A percentile compares a stretch with the other conserved stretches of the same genome.
These are phyloP conservation scores for Magnusiomyces sp. DNA, from an alignment of 1,139 yeast species.

Conservation along the genomic window DNA sequence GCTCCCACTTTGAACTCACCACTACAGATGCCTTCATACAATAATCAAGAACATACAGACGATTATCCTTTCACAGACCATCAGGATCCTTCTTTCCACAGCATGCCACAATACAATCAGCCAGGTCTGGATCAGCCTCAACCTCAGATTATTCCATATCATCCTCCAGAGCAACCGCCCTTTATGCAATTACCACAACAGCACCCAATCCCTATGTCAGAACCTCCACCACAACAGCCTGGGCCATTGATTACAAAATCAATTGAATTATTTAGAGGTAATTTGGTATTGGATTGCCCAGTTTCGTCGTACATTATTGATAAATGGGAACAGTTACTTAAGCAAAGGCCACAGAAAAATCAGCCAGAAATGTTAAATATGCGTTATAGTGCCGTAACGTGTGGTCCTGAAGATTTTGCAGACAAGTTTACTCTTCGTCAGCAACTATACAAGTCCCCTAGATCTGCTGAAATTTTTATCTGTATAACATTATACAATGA, in stretches of 20 bases:
- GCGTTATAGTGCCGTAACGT: constrained; percentile 76
- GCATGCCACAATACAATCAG: too few species aligned
- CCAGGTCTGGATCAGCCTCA: too few species aligned
- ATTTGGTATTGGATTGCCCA: constrained; percentile 72
- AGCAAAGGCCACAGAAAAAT: not conserved
- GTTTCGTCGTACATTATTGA: constrained; percentile 52
- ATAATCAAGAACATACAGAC: too few species aligned
- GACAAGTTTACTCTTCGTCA: constrained; percentile 60
- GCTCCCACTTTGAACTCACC: too few species aligned
- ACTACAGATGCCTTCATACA: too few species aligned
- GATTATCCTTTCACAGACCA: too few species aligned
- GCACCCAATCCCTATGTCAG: too few species aligned
- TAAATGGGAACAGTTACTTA: not conserved
- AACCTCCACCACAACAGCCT: too few species aligned
- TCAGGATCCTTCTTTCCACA: too few species aligned
- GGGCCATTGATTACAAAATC: not conserved
- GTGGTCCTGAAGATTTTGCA: constrained; percentile 63
- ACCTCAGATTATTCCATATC: too few species aligned
- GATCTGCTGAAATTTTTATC: constrained; percentile 65
- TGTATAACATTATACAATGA: constrained; percentile 79
- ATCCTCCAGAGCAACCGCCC: too few species aligned
- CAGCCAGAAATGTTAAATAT: constrained; percentile 26
- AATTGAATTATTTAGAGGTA: constrained; percentile 51
- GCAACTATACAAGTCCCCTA: constrained; percentile 53
- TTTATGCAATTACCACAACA: too few species aligned